Evolutionary conservation across 2,329 filamentous ascomycete species (phyloP).

Genomic region (Fusarium tricinctum): DNA sequence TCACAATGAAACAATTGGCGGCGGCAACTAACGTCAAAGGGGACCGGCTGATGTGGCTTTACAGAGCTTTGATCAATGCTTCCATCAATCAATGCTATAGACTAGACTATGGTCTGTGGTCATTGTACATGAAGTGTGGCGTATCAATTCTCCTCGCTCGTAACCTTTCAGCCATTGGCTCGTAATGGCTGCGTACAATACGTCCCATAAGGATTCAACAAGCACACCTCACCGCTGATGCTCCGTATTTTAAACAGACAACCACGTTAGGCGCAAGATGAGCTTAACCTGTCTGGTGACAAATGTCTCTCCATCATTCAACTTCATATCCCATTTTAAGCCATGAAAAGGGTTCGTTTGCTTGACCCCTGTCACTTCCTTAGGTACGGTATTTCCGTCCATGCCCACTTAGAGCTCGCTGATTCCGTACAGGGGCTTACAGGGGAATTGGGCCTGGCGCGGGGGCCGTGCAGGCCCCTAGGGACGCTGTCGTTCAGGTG

Average conservation of each 20-base stretch:
- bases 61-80: constrained; percentile 12
- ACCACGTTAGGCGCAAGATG: constrained; percentile 8
- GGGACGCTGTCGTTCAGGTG: constrained; percentile 35
- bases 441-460: constrained; percentile 27
- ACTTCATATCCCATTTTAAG: constrained; percentile 38
- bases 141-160: constrained; percentile 27
- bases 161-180: neutral
- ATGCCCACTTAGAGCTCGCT: constrained; percentile 39
- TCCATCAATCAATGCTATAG: neutral
- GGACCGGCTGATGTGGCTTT: constrained; percentile 1
- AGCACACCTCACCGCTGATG: constrained; percentile 12
- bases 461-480: constrained; percentile 32
- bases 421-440: constrained; percentile 27
- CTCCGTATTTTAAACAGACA: constrained; percentile 11
- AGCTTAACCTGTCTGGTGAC: constrained; percentile 36
- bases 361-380: constrained; percentile 19
- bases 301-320: constrained; percentile 45
- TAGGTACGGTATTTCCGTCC: constrained; percentile 34
- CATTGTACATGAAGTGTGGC: constrained; percentile 41
- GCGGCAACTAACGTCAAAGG: constrained; percentile 36
- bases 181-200: neutral
- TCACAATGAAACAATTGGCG: constrained; percentile 45
- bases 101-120: constrained; percentile 5
- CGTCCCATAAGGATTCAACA: constrained; percentile 9
- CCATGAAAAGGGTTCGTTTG: constrained; percentile 25